These are phyloP conservation scores for Backusella tuberculispora DNA, from an alignment of 192 early-diverging fungal species.

Conservation along the genomic window DNA sequence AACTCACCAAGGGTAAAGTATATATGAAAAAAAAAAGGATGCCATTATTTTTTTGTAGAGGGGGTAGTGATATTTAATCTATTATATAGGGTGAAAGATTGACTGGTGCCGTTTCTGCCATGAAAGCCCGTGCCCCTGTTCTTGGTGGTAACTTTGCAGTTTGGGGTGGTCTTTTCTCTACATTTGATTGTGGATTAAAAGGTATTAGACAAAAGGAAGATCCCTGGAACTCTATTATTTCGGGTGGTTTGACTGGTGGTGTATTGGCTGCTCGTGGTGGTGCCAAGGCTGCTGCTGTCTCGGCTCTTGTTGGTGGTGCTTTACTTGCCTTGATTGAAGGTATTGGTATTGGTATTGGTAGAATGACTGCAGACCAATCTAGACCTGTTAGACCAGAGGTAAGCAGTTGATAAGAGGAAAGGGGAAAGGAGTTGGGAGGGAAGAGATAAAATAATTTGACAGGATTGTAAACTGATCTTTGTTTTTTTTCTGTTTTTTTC, in stretches of 20 bases:
- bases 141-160: slow-evolving; percentile 99
- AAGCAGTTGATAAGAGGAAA: slow-evolving; percentile 1
- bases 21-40: background rate
- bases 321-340: slow-evolving; percentile 97
- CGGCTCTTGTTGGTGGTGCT: slow-evolving; percentile 91
- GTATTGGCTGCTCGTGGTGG: slow-evolving; percentile 90
- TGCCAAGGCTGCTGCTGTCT: slow-evolving; percentile 75
- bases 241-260: slow-evolving; percentile 94
- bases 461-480: background rate
- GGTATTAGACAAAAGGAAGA: slow-evolving; percentile 97
- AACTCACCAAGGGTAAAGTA: slow-evolving; percentile 88
- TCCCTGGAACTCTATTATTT: slow-evolving; percentile 96
- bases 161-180: slow-evolving; percentile 98
- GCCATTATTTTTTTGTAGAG: background rate
- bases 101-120: slow-evolving; percentile 80
- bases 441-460: no score
- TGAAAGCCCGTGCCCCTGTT: slow-evolving; percentile 94
- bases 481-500: background rate
- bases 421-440: background rate
- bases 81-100: slow-evolving; percentile 79
- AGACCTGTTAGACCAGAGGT: slow-evolving; percentile 58
- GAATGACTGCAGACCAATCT: slow-evolving; percentile 67
- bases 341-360: slow-evolving; percentile 78
- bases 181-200: slow-evolving; percentile 95
- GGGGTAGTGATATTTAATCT: background rate